A percentile compares a stretch with the other conserved stretches of the same genome.
Evolutionary conservation across 1,139 yeast genomes (phyloP).

Genomic region (Nakaseomyces glabratus): DNA sequence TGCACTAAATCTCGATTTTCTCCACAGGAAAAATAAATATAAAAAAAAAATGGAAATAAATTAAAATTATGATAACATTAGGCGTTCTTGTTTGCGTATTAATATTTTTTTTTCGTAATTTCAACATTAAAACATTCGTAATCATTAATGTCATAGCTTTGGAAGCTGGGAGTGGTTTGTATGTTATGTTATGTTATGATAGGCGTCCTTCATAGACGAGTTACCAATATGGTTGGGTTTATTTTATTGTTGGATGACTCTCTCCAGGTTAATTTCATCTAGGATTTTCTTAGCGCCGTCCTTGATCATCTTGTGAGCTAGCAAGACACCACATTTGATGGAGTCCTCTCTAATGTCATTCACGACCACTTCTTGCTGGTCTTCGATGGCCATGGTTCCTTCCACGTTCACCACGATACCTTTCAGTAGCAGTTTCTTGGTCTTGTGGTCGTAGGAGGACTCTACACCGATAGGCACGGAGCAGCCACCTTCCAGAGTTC

Average conservation of each 20-base stretch:
- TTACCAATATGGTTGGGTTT: too few species aligned
- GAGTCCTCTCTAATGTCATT: slow-evolving; percentile 47
- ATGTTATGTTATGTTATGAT: too few species aligned
- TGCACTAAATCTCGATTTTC: too few species aligned
- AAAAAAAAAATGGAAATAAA: too few species aligned
- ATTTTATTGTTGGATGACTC: slow-evolving; percentile 35
- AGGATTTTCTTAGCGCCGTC: slow-evolving; percentile 79
- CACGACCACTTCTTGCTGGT: slow-evolving; percentile 21
- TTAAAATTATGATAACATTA: too few species aligned
- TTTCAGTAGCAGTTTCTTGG: slow-evolving; percentile 41
- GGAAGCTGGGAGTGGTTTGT: too few species aligned
- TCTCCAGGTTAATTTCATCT: slow-evolving; percentile 68
- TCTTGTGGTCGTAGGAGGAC: slow-evolving; percentile 42
- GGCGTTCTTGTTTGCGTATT: too few species aligned
- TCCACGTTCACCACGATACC: slow-evolving; percentile 83
- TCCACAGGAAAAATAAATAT: too few species aligned
- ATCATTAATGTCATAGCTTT: too few species aligned
- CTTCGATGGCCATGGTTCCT: slow-evolving; percentile 60
- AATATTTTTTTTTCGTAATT: too few species aligned
- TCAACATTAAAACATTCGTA: too few species aligned
- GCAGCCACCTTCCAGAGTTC: slow-evolving; percentile 93
- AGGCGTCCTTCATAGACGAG: too few species aligned
- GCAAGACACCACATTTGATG: slow-evolving; percentile 53
- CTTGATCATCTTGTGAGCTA: slow-evolving; percentile 59
- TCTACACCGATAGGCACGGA: slow-evolving; percentile 94